Evolutionary conservation across 1,139 yeast genomes (phyloP).

Genomic region (Geotrichum australiense): DNA sequence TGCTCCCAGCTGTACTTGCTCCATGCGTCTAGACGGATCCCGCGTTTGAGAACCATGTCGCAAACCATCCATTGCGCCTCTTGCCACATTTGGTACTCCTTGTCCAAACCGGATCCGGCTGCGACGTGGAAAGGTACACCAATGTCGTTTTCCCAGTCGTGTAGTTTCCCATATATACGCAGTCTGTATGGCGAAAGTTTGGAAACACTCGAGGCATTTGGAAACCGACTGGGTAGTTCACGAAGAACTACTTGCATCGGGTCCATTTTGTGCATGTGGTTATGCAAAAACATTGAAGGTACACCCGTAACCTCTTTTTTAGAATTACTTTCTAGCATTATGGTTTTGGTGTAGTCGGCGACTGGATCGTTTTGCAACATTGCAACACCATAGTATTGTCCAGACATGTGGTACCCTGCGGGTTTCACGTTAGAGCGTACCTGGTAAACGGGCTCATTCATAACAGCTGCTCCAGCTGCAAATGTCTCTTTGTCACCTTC

Average conservation of each 20-base stretch:
- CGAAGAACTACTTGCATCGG: slow-evolving; percentile 32
- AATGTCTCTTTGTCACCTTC: slow-evolving; percentile 92
- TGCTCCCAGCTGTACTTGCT: slow-evolving; percentile 45
- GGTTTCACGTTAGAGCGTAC: slow-evolving; percentile 52
- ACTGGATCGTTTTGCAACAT: slow-evolving; percentile 71
- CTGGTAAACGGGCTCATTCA: slow-evolving; percentile 56
- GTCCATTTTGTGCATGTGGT: slow-evolving; percentile 58
- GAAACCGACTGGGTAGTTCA: not conserved
- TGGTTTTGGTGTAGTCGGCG: slow-evolving; percentile 41
- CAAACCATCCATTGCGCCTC: slow-evolving; percentile 54
- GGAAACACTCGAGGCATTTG: not conserved
- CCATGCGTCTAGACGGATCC: slow-evolving; percentile 43
- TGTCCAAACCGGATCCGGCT: slow-evolving; percentile 28
- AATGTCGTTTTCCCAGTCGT: slow-evolving; percentile 43
- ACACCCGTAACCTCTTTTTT: slow-evolving; percentile 38
- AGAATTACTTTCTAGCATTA: not conserved
- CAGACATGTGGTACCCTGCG: slow-evolving; percentile 43
- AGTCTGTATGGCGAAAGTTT: slow-evolving; percentile 8
- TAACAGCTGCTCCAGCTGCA: slow-evolving; percentile 67
- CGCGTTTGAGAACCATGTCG: slow-evolving; percentile 34
- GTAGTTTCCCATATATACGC: slow-evolving; percentile 46
- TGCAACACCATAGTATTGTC: slow-evolving; percentile 52
- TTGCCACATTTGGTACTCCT: slow-evolving; percentile 56
- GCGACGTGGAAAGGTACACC: slow-evolving; percentile 7
- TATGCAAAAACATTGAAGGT: slow-evolving; percentile 51